Base-by-base conservation (phyloP, 306 rosid genomes). In the Acacia acuminata region DNA sequence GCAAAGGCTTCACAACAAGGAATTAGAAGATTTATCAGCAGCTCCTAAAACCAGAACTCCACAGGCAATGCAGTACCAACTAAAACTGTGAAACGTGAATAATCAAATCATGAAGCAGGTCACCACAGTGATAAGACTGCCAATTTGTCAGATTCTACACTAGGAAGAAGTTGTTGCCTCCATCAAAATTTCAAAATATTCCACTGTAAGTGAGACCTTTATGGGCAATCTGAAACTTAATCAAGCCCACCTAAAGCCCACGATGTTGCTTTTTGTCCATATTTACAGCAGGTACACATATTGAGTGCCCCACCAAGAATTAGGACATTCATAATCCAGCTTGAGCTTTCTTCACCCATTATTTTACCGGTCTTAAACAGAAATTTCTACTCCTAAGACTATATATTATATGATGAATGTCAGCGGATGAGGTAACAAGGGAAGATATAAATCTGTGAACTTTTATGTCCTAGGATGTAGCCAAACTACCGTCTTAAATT, bases 301-400 rank as follows among this genome's bases (percentile, higher is more conserved):
- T 79, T 89, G 56, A 79, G 93, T 71, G 91, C 43, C 91, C 97
- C 75, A 73, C 92, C 97, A 94, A 94, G 97, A 94, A 94, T 94
- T 90, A 90, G 94, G 98, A 91, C 93, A 90, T 82, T 44, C 30
- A 48, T 70, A 19, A 15, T 66, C 11, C 43, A 66, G n/a, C 45
- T 34, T 13, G 40, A 64, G 42, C 32, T 66, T 50, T 82, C 55
- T 53, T 75, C 75, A 15, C 30, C 69, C 63, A 64, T 61, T 72
- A 19, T 53, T 45, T 53, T 32, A 79, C 7, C 45, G 7, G 13
- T 20, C 64, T 53, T 67, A 81, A 42, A 42, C 56, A 64, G 70
- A 56, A 84, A 82, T 8, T 64, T 47, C 50, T 8, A 65, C 55
- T 73, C 58, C 32, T 36, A 45, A 6, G 63, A 19, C 34, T 64